Evolutionary conservation across 129 eudicot species (phyloP).

Genomic region (Flaveria trinervia): DNA sequence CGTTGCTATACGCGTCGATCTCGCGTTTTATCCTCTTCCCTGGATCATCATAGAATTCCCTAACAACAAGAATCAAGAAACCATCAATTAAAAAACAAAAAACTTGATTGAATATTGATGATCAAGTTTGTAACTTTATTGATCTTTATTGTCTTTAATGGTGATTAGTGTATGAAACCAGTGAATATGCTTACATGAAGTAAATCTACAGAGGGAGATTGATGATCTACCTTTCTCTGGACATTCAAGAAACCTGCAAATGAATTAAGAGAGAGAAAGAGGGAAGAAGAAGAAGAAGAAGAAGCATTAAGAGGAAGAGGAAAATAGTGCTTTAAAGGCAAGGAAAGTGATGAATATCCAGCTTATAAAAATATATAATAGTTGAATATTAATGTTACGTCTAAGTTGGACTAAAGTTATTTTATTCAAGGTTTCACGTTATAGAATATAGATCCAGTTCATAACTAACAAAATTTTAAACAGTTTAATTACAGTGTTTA

Average conservation of each 20-base stretch:
- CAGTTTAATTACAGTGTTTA: too few relatives aligned
- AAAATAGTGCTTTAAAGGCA: slow-evolving; percentile 56
- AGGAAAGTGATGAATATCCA: slow-evolving; percentile 38
- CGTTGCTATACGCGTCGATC: slow-evolving; percentile 29
- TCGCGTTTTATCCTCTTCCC: slow-evolving; percentile 50
- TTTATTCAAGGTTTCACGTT: slow-evolving; percentile 10
- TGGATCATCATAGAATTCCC: slow-evolving; percentile 51
- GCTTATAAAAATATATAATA: slow-evolving; percentile 12
- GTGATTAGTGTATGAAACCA: background rate
- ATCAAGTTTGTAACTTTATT: slow-evolving; percentile 16
- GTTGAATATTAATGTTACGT: slow-evolving; percentile 33
- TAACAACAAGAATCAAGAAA: slow-evolving; percentile 17
- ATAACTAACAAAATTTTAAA: slow-evolving; percentile 6
- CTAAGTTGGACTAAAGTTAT: slow-evolving; percentile 35
- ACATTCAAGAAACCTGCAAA: slow-evolving; percentile 47
- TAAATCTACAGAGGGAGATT: slow-evolving; percentile 24
- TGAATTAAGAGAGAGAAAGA: slow-evolving; percentile 18
- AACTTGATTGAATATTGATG: background rate
- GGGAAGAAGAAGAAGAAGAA: slow-evolving; percentile 28
- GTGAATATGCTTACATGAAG: slow-evolving; percentile 25
- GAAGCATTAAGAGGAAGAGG: slow-evolving; percentile 46
- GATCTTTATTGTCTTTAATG: background rate
- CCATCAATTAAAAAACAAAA: background rate
- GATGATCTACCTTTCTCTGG: slow-evolving; percentile 50
- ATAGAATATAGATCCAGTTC: background rate